Base-by-base conservation (phyloP, 2,329 filamentous ascomycete species). In the Hymenoscyphus albidus region DNA sequence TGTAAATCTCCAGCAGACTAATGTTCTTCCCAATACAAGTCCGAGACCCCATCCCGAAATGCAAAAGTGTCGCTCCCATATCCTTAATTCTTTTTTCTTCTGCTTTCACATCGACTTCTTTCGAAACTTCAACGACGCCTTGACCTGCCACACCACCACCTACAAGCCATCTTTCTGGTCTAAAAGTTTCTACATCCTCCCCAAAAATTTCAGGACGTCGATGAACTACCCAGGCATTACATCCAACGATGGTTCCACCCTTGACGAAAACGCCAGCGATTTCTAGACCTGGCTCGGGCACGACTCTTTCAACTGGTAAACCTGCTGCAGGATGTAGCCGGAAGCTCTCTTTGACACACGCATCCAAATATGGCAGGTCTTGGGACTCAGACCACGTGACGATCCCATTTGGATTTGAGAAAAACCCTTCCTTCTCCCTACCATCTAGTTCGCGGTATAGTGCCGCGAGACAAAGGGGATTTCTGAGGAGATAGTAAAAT, bases 271-370 rank as follows among this genome's bases (percentile, higher is more conserved):
- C 75, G 1, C 87, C 88, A 0, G 83, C 82, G 61, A 92, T 88
- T 55, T 87, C 83, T 31, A 82, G 80, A 10, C 89, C 89, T 22
- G 83, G 80, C 0, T 80, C 76, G 0, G 91, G 91, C 0, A 91
- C 88, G 57, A 93, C 80, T 65, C 91, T 84, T 76, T 94, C 91
- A 55, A 94, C 80, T 0, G 88, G 86, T 5, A 93, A 78, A 0
- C 90, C 91, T 0, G 88, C 83, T 0, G 90, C 89, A 0, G 91
- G 91, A 74, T 93, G 89, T 70, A 92, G 74, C 13, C 90, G 85
- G 78, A 93, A 91, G 4, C 88, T 85, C 75, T 95, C 91, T 72
- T 93, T 91, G 71, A 94, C 83, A 63, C 87, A 88, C 3, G 90
- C 91, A 71, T 93, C 89, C 5, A 95, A 84, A 74, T 93, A 95